Evolutionary conservation across 441 rosid species (phyloP).

Genomic region (Erysimum cheiri): DNA sequence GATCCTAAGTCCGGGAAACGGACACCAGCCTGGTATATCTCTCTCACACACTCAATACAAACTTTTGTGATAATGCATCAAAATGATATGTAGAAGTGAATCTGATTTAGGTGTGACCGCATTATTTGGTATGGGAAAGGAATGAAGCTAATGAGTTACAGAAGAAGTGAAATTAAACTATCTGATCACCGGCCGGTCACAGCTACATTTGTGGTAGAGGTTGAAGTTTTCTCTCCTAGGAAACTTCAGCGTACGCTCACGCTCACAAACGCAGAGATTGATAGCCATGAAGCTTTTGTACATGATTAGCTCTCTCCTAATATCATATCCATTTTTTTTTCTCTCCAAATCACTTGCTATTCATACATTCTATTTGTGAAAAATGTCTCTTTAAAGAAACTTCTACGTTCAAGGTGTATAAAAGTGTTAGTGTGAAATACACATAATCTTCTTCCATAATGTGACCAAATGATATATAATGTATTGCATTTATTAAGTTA

Average conservation of each 20-base stretch:
- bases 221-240: slow-evolving; percentile 22
- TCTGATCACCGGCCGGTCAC: slow-evolving; percentile 18
- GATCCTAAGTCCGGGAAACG: slow-evolving; percentile 84
- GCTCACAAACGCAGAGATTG: slow-evolving; percentile 1
- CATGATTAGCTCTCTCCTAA: neutral
- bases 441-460: neutral
- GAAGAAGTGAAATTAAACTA: slow-evolving; percentile 33
- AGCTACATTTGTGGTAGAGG: slow-evolving; percentile 21
- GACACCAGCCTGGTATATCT: slow-evolving; percentile 80
- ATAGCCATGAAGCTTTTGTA: slow-evolving; percentile 29
- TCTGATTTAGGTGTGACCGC: slow-evolving; percentile 81
- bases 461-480: too few species aligned
- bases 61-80: neutral
- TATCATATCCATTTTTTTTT: neutral
- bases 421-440: neutral
- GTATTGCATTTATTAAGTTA: too few species aligned
- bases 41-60: slow-evolving; percentile 5
- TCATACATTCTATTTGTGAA: slow-evolving; percentile 11
- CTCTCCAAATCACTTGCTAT: neutral
- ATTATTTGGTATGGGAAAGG: slow-evolving; percentile 87
- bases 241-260: slow-evolving; percentile 24
- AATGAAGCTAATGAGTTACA: slow-evolving; percentile 55
- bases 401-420: neutral
- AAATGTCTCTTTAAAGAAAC: slow-evolving; percentile 11
- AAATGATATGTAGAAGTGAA: neutral